Percentiles rank a stretch among this genome's conserved stretches.
phyloP scores from a whole-genome alignment of 495 filamentous ascomycete species.

The Pseudomonodictys pantanalensis region DNA sequence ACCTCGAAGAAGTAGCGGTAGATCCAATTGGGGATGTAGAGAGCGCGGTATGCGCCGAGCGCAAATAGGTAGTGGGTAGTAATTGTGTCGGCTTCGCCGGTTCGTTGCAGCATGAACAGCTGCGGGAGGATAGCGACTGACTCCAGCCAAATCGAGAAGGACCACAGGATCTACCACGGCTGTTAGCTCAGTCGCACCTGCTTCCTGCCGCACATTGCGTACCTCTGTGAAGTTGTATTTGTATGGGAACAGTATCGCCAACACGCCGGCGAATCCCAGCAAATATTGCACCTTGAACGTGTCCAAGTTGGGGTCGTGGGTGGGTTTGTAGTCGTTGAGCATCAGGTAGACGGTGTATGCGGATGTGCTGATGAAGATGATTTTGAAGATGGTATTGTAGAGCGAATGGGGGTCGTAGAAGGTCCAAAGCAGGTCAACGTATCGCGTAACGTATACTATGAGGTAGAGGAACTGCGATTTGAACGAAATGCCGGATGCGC shows the following conservation, averaged over 20 bases:
- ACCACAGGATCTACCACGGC: constrained; percentile 77
- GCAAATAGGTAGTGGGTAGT: constrained; percentile 98
- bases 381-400: constrained; percentile 93
- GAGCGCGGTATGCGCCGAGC: constrained; percentile 81
- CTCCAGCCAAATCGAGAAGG: constrained; percentile 97
- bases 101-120: constrained; percentile 95
- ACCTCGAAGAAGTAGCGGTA: constrained; percentile 76
- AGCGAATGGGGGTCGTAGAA: constrained; percentile 59
- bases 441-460: constrained; percentile 87
- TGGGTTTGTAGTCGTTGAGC: constrained; percentile 92
- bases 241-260: constrained; percentile 82
- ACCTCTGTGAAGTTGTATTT: constrained; percentile 67
- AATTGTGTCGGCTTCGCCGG: constrained; percentile 96
- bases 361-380: constrained; percentile 87
- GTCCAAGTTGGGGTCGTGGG: constrained; percentile 90
- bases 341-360: constrained; percentile 95
- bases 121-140: constrained; percentile 94
- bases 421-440: constrained; percentile 91
- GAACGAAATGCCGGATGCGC: constrained; percentile 94
- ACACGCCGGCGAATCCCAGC: constrained; percentile 69
- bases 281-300: constrained; percentile 96
- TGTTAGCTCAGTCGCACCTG: neutral
- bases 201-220: neutral
- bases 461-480: constrained; percentile 95
- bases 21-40: constrained; percentile 99